phyloP scores from a whole-genome alignment of 1,139 yeast species.

The Candida buenavistaensis region DNA sequence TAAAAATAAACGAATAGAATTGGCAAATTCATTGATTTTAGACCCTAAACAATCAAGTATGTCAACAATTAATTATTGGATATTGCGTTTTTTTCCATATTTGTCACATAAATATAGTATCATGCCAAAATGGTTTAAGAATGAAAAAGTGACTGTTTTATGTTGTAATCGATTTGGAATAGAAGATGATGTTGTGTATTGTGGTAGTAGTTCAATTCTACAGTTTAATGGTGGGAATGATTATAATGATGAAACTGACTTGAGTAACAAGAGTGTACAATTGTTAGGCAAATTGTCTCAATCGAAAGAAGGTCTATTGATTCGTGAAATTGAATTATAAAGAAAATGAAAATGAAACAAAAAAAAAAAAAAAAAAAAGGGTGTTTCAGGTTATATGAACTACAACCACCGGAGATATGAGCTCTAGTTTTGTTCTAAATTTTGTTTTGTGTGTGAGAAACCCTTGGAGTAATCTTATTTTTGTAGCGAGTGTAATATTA shows the following conservation, averaged over 20 bases:
- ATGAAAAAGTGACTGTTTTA: constrained; percentile 36
- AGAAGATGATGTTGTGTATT: constrained; percentile 69
- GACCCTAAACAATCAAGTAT: constrained; percentile 18
- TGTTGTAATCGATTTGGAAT: constrained; percentile 74
- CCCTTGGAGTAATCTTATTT: no score
- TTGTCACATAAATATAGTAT: constrained; percentile 42
- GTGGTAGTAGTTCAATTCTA: constrained; percentile 65
- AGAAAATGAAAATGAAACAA: not conserved
- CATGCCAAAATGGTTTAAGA: constrained; percentile 21
- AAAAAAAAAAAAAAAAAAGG: not conserved
- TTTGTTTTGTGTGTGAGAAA: no score
- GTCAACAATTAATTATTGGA: constrained; percentile 59
- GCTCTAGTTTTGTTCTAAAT: no score
- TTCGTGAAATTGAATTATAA: constrained; percentile 51
- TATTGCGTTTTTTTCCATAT: constrained; percentile 67
- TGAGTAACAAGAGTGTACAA: constrained; percentile 48
- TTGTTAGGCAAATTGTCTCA: constrained; percentile 57
- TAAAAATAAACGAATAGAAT: constrained; percentile 2
- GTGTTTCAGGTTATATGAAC: no score
- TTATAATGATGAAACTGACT: constrained; percentile 9
- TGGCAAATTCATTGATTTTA: constrained; percentile 5
- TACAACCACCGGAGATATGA: no score
- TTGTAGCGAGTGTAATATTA: no score
- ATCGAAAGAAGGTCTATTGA: constrained; percentile 61
- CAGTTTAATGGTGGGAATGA: constrained; percentile 43